Percentiles rank a stretch among this genome's conserved stretches.
Evolutionary conservation across 2,329 filamentous ascomycete genomes (phyloP).

Genomic region (Nemania diffusa): DNA sequence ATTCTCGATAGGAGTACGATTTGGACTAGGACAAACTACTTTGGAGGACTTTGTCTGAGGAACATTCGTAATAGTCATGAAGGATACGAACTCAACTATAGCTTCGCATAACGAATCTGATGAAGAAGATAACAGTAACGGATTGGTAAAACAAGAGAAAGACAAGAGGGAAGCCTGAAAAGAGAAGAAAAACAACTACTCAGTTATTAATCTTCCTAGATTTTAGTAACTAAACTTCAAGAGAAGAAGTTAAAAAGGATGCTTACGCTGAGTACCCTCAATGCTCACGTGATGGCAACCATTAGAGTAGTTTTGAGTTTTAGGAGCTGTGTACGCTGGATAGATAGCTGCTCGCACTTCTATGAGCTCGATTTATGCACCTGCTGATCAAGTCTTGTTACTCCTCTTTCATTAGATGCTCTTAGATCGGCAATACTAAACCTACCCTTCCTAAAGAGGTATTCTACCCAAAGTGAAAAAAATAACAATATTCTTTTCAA

Average conservation of each 20-base stretch:
- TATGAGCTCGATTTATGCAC: neutral
- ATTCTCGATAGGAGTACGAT: neutral
- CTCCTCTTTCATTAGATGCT: neutral
- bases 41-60: constrained; percentile 1
- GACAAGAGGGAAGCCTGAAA: neutral
- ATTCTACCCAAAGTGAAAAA: neutral
- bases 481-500: neutral
- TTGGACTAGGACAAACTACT: constrained; percentile 11
- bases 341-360: constrained; percentile 3
- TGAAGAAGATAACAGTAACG: constrained; percentile 24
- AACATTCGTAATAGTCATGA: constrained; percentile 12
- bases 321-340: neutral
- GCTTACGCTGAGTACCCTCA: neutral
- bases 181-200: neutral
- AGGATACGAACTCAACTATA: constrained; percentile 14
- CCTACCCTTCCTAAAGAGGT: neutral
- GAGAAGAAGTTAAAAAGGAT: neutral
- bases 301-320: neutral
- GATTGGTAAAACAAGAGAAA: constrained; percentile 12
- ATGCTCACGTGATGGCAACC: neutral
- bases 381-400: neutral
- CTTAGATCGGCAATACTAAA: neutral
- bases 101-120: constrained; percentile 28
- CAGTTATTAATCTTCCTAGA: constrained; percentile 9
- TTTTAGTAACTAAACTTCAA: constrained; percentile 2